Conservation (phyloP, 768 basidiomycete species). For the Mrakia gelida region DNA sequence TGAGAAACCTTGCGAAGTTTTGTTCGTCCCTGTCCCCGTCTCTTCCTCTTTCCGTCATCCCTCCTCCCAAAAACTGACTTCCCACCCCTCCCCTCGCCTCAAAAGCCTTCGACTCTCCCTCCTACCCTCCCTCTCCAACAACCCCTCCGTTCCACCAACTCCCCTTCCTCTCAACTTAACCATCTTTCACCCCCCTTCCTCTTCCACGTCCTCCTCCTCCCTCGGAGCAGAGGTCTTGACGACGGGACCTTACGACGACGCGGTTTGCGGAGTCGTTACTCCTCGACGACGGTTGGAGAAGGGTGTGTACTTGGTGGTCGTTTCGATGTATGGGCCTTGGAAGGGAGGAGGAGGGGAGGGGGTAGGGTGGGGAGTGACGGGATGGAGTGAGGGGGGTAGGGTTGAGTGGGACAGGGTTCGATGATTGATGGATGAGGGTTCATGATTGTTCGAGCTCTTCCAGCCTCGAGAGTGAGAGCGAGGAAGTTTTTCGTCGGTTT, state of each 20-base stretch:
- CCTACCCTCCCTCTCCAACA: background rate
- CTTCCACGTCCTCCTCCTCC: too few species aligned
- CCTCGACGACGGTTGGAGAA: background rate
- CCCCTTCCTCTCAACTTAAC: conserved; percentile 8
- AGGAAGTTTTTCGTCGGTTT: too few species aligned
- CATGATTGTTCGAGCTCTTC: too few species aligned
- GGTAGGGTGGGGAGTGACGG: background rate
- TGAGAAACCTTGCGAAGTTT: background rate
- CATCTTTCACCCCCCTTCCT: background rate
- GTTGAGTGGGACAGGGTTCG: background rate
- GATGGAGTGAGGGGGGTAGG: background rate
- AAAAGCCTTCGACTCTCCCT: conserved; percentile 14
- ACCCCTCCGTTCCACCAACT: background rate
- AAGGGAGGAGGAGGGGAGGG: background rate
- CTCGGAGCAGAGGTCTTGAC: conserved; percentile 50
- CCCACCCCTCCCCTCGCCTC: background rate
- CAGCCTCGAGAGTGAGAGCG: too few species aligned
- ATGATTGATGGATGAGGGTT: background rate
- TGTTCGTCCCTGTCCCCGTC: background rate
- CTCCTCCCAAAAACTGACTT: background rate
- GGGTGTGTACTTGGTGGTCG: conserved; percentile 1
- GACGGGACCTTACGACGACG: conserved; percentile 75
- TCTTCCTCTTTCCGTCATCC: background rate
- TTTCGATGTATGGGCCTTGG: conserved; percentile 1
- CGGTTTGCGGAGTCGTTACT: conserved; percentile 63